Percentiles rank a stretch among this genome's conserved stretches.
These are phyloP conservation scores for Albophoma yamanashiensis DNA, from an alignment of 2,329 filamentous ascomycete species.

Conservation along the genomic window DNA sequence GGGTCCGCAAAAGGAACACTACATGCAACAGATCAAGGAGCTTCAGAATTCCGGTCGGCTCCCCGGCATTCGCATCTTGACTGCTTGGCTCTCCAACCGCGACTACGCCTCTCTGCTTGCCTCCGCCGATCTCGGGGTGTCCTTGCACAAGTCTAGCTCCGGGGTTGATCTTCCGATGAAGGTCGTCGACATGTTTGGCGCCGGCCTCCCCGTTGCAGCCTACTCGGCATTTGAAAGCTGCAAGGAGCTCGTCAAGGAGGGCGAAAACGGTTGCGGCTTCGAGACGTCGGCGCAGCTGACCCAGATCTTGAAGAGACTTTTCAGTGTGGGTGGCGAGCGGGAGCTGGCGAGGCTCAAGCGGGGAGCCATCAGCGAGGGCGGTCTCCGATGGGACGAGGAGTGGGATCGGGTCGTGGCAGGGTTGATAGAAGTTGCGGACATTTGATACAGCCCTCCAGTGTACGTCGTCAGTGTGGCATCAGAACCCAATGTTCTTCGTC, in stretches of 20 bases:
- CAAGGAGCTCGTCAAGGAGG: constrained; percentile 79
- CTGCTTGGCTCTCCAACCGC: constrained; percentile 73
- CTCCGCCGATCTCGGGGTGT: constrained; percentile 80
- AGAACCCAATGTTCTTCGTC: neutral
- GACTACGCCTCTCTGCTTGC: constrained; percentile 81
- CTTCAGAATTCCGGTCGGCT: constrained; percentile 55
- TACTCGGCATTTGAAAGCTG: constrained; percentile 84
- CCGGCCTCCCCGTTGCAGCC: constrained; percentile 80
- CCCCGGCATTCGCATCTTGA: constrained; percentile 59
- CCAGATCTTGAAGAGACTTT: constrained; percentile 51
- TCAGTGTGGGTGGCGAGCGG: constrained; percentile 36
- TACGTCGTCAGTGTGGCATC: neutral
- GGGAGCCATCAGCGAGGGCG: constrained; percentile 66
- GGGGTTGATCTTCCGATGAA: constrained; percentile 98
- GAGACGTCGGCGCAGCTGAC: constrained; percentile 57
- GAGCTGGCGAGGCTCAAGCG: constrained; percentile 51
- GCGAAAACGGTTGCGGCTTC: constrained; percentile 79
- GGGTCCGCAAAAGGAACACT: constrained; percentile 71
- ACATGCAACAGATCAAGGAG: constrained; percentile 52
- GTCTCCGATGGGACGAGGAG: constrained; percentile 78
- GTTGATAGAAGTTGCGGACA: constrained; percentile 44
- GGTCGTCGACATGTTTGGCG: constrained; percentile 97
- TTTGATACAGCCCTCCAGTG: neutral
- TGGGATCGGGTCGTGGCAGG: constrained; percentile 78
- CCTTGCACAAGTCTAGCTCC: constrained; percentile 84